These are phyloP conservation scores for Cercospora zeae-maydis DNA, from an alignment of 2,329 filamentous ascomycete genomes.

Conservation along the genomic window DNA sequence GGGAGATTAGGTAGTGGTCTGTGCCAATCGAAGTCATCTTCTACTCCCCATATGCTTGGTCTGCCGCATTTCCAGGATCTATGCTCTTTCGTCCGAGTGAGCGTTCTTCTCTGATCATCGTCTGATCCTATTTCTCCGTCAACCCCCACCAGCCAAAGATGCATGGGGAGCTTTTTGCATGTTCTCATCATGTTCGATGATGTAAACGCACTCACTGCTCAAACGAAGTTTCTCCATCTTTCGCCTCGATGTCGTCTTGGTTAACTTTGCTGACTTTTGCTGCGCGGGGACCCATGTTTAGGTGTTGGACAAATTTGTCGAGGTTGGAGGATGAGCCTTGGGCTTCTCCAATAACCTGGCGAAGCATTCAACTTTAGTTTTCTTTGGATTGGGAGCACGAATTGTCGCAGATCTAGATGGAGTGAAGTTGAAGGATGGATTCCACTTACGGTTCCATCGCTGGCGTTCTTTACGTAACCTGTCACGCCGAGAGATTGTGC, in stretches of 20 bases:
- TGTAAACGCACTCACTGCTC: slow-evolving; percentile 26
- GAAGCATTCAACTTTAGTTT: background rate
- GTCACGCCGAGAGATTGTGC: slow-evolving; percentile 45
- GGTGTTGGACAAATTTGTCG: slow-evolving; percentile 66
- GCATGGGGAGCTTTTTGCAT: background rate
- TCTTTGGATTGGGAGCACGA: background rate
- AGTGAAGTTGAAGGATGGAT: background rate
- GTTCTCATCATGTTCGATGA: background rate
- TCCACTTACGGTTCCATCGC: slow-evolving; percentile 42
- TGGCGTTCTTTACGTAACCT: slow-evolving; percentile 46
- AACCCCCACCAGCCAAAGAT: background rate
- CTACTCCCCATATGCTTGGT: background rate
- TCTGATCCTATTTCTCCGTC: background rate
- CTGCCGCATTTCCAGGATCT: background rate
- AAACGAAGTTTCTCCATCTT: slow-evolving; percentile 67
- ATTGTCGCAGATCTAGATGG: no score
- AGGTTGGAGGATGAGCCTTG: slow-evolving; percentile 68
- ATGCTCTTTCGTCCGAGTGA: background rate
- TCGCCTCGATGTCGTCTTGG: slow-evolving; percentile 60
- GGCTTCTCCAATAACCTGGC: slow-evolving; percentile 81
- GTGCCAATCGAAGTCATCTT: background rate
- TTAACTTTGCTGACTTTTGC: slow-evolving; percentile 73
- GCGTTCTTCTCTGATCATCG: background rate
- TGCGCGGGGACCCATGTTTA: slow-evolving; percentile 69
- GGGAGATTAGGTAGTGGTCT: slow-evolving; percentile 63